Evolutionary conservation across 768 basidiomycete species (phyloP).

Genomic region (Rhizopogon salebrosus): DNA sequence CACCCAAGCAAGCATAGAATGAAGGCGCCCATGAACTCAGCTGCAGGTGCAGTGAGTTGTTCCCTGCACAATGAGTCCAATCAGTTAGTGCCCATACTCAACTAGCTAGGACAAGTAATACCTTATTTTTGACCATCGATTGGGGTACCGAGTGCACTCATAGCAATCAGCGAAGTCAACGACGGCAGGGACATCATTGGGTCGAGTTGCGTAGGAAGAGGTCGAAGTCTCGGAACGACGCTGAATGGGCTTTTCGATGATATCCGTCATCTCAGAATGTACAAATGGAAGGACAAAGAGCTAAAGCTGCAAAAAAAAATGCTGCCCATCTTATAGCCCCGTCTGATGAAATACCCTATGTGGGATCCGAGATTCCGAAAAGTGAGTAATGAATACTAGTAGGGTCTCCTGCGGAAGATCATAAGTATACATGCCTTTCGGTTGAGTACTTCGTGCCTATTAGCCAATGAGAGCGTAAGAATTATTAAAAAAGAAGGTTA

Average conservation of each 20-base stretch:
- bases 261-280: constrained; percentile 16
- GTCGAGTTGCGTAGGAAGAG: constrained; percentile 4
- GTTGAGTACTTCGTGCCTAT: neutral
- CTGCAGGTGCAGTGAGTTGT: constrained; percentile 43
- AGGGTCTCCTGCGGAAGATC: neutral
- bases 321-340: constrained; percentile 17
- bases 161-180: constrained; percentile 24
- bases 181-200: constrained; percentile 3
- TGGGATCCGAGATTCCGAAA: constrained; percentile 1
- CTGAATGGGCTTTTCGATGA: constrained; percentile 9
- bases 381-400: constrained; percentile 3
- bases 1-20: constrained; percentile 50
- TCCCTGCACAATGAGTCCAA: constrained; percentile 22
- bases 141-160: constrained; percentile 36
- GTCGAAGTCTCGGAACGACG: constrained; percentile 18
- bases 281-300: neutral
- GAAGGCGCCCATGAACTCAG: constrained; percentile 50
- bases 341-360: neutral
- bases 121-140: constrained; percentile 46
- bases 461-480: constrained; percentile 2
- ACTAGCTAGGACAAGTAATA: constrained; percentile 17
- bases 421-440: neutral
- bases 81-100: neutral
- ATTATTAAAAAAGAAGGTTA: constrained; percentile 5
- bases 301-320: no score